Base-by-base conservation (phyloP, 768 basidiomycete genomes). In the Leccinum subgranulosum region DNA sequence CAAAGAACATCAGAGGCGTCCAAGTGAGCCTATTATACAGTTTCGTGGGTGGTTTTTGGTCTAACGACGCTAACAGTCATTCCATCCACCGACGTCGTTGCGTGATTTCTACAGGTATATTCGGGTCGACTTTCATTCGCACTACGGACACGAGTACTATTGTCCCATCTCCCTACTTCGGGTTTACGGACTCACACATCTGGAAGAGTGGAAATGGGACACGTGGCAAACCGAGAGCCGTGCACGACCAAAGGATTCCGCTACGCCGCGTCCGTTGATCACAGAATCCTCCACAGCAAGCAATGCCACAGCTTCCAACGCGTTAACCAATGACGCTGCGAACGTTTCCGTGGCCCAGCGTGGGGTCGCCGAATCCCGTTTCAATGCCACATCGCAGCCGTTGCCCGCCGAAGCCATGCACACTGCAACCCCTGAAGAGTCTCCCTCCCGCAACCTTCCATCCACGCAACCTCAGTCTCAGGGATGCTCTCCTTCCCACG, bases 131-230 rank as follows among this genome's bases (percentile, higher is more conserved):
- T 98, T 99, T 69, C 83, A 89, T 51, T 89, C 92, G 0, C 89
- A 94, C 68, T 98, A 97, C 65, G 92, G 94, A 19, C 89, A 84
- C 65, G 97, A 99, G 72, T 98, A 89, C 74, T 98, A 94, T 70
- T 99, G 97, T 66, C 97, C 97, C 0, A 79, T 98, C 17, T 94
- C 92, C 0, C 82, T 98, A 1, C 80, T 98, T 17, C 87, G 94
- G 28, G 94, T 97, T 1, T 98, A 94, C 60, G 97, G 97, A 6
- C 84, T 96, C 54, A 98, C 94, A 1, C 94, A 98, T 75, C 85
- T 98, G 61, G 95, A 98, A 60, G 85, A 94, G 65, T 98, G 91
- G 85, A 95, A 96, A 64, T 90, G 92, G 88, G 91, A 92, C 50
- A 77, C 78, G 6, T 93, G 90, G 90, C 84, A 89, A 63, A 81